Percentiles rank a stretch among this genome's conserved stretches.
Conservation (phyloP, 805 yeast genomes). For the Candida quercuum region DNA sequence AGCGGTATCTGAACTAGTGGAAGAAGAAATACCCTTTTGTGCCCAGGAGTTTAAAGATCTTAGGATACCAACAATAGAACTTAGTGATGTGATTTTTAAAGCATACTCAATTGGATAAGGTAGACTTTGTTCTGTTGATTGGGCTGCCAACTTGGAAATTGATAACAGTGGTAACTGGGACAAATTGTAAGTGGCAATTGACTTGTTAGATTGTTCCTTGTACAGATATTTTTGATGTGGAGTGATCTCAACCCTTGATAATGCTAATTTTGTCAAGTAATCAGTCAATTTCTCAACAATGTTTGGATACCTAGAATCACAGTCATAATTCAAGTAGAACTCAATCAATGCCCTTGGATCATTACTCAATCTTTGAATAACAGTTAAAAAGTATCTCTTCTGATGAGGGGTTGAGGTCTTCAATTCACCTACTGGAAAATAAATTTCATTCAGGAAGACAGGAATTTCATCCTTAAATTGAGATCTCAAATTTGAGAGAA, state of each 20-base stretch:
- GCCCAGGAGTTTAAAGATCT: slow-evolving; percentile 85
- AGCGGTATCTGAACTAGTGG: not conserved
- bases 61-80: slow-evolving; percentile 75
- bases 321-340: slow-evolving; percentile 90
- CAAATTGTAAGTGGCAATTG: slow-evolving; percentile 69
- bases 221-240: slow-evolving; percentile 57
- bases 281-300: slow-evolving; percentile 80
- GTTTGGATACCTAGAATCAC: slow-evolving; percentile 77
- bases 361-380: slow-evolving; percentile 76
- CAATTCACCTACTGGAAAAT: slow-evolving; percentile 91
- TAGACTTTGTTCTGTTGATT: slow-evolving; percentile 41
- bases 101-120: slow-evolving; percentile 77
- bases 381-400: slow-evolving; percentile 75
- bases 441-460: slow-evolving; percentile 86
- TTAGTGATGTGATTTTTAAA: slow-evolving; percentile 74
- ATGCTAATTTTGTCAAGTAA: slow-evolving; percentile 60
- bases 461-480: slow-evolving; percentile 93
- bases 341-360: slow-evolving; percentile 92
- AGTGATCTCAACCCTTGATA: slow-evolving; percentile 67
- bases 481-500: slow-evolving; percentile 74
- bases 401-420: slow-evolving; percentile 90
- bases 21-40: slow-evolving; percentile 44
- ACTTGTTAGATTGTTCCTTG: slow-evolving; percentile 44
- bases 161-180: slow-evolving; percentile 72
- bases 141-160: slow-evolving; percentile 51